Evolutionary conservation across 257 asterid species (phyloP), one percentile per base, ranked within the genome.

Genomic region (Ehretia macrophylla): DNA sequence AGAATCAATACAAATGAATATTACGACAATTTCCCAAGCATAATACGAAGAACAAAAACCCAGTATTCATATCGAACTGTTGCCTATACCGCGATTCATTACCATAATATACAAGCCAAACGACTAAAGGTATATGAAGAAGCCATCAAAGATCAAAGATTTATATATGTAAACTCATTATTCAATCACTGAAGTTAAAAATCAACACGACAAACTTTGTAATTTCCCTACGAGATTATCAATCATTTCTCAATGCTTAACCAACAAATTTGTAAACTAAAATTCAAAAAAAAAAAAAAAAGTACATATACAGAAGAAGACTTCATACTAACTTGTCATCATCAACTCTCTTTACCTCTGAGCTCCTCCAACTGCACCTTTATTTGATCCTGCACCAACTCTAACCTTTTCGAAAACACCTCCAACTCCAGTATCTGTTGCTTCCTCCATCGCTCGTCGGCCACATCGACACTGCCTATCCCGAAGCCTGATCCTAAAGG

Each of bases 341-440:
- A 78, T 77, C 79, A 85, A 71, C 79, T 78, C 60, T 82, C 86
- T 68, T 79, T 72, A 60, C 94, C 82, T 72, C 96, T 77, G 73
- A 92, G 95, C 82, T 92, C 97, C 78, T 82, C 83, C 85, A 92
- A 71, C 63, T 84, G 95, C 64, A 79, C 84, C 38, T 87, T 84
- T 62, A 92, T 83, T 80, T 88, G 88, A 71, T 88, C 95, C 80
- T 92, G 98, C 78, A 92, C 87, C 87, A 92, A 74, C 63, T 86
- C 95, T 77, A 92, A 65, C 70, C 98, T 78, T 88, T 78, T 92
- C 0, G 93, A 92, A 58, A 77, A 88, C 60, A 88, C 98, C 64
- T 91, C 98, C 93, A 91, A 57, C 76, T 91, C 98, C 78, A 91
- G 58, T 66, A 91, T 91, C 64, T 88, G 97, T 57, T 92, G 98